Base-by-base conservation (phyloP, 805 yeast species). In the Sungouiella thailandica region DNA sequence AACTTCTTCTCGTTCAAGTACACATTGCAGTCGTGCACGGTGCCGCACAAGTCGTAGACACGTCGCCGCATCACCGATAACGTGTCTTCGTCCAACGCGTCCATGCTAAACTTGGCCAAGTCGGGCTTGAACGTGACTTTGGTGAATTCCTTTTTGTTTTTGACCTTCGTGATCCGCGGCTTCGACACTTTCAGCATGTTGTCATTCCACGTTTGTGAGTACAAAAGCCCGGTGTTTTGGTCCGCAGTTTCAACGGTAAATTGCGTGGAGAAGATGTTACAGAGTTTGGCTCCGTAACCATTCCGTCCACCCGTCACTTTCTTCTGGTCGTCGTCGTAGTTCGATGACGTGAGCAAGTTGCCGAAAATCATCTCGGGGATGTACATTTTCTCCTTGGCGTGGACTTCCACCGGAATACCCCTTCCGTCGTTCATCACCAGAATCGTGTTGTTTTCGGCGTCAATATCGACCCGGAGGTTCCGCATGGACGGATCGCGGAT, bases 281-380 rank as follows among this genome's bases (percentile, higher is more conserved):
- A 93, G 36, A 93, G 67, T 57, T 93, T 93, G 31, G 98, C 98
- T 61, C 98, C 98, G 55, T 80, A 93, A 43, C 98, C 98, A 57
- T 93, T 93, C 68, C 98, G 79, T 60, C 98, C 98, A 67, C 98
- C 98, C 2, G 95, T 86, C 22, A 93, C 97, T 59, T 93, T 93
- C 61, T 86, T 85, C 53, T 93, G 85, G 43, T 90, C 77, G 57
- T 93, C 98, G 57, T 93, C 96, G 58, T 93, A 93, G 62, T 93
- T 93, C 17, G 96, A 85, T 2, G 97, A 89, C 0, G 98, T 93
- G 44, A 93, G 74, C 40, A 93, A 72, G 53, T 93, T 87, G 35
- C 98, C 98, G 60, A 93, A 93, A 49, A 93, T 93, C 62, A 93
- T 73, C 62, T 93, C 96, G 1, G 98, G 98, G 44, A 93, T 89